Conservation (phyloP, 805 yeast genomes). For the Myxozyma neglecta region DNA sequence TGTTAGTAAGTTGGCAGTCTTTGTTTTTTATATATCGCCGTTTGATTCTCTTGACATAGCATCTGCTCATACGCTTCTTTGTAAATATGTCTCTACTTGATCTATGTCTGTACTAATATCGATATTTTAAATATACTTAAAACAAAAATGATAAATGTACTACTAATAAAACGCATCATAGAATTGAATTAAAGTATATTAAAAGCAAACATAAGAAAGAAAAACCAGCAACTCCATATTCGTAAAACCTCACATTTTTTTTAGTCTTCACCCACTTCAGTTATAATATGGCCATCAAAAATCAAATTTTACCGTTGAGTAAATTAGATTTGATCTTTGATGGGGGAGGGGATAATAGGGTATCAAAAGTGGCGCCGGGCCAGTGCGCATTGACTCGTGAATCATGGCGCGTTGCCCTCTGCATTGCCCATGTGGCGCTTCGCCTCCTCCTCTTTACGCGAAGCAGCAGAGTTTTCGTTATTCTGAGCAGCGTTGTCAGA, state of each 20-base stretch:
- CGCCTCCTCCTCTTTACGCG: slow-evolving; percentile 8
- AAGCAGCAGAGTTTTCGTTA: neutral
- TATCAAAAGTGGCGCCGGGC: neutral
- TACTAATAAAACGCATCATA: too few relatives aligned
- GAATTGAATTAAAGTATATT: neutral
- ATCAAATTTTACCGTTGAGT: too few relatives aligned
- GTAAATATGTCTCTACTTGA: neutral
- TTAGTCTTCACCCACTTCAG: too few relatives aligned
- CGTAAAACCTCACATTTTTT: too few relatives aligned
- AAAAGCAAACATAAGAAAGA: neutral
- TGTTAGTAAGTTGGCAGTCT: too few relatives aligned
- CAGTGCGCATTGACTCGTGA: neutral
- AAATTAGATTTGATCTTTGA: neutral
- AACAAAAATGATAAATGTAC: too few relatives aligned
- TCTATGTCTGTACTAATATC: too few relatives aligned
- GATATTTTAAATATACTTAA: too few relatives aligned
- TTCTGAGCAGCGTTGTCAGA: neutral
- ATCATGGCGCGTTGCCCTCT: slow-evolving; percentile 5
- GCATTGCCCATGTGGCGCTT: neutral
- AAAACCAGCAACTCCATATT: neutral
- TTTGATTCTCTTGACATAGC: too few relatives aligned
- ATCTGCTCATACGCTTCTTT: neutral
- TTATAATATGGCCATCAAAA: too few relatives aligned
- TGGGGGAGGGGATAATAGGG: neutral
- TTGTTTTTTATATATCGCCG: too few relatives aligned